Base-by-base conservation (phyloP, 2,329 filamentous ascomycete species). In the Pseudocercospora musae region DNA sequence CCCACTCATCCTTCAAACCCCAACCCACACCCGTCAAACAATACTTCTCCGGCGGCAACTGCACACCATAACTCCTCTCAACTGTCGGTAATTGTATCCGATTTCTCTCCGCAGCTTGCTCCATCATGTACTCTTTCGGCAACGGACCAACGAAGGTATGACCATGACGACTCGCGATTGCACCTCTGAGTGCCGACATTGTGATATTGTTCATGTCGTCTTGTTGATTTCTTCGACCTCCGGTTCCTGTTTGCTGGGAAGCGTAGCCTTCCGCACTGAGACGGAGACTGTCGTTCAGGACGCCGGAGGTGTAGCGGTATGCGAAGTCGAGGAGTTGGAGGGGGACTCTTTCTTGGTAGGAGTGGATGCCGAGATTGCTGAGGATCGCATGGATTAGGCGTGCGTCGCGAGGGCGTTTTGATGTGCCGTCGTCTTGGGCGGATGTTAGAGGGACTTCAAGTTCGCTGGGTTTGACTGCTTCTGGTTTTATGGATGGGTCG, bases 321-420 rank as follows among this genome's bases (percentile, higher is more conserved):
- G 91, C 89, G 73, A 94, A 94, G 79, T 95, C 91, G 74, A 95
- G 87, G 54, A 95, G 87, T 62, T 93, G 87, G 0, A 94, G 84
- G 0, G 91, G 91, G 1, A 95, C 90, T 71, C 91, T 90, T 75
- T 89, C 86, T 75, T 94, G 90, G 81, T 92, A 95, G 44, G 88
- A 83, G 4, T 88, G 87, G 9, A 94, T 90, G 72, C 90, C 90
- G 71, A 92, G 88, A 7, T 89, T 89, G 20, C 88, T 88, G 54
- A 95, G 86, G 57, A 95, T 85, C 18, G 93, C 85, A 78, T 94
- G 90, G 70, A 95, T 86, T 13, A 92, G 86, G 71, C 90, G 88
- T 15, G 89, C 86, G 76, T 95, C 91, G 77, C 90, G 89, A 0
- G 91, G 91, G 3, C 89, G 86, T 56, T 82, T 79, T 48, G 76